Evolutionary conservation across 805 yeast genomes (phyloP), one percentile per base, ranked within the genome.

Genomic region (Ogataea methanolica): DNA sequence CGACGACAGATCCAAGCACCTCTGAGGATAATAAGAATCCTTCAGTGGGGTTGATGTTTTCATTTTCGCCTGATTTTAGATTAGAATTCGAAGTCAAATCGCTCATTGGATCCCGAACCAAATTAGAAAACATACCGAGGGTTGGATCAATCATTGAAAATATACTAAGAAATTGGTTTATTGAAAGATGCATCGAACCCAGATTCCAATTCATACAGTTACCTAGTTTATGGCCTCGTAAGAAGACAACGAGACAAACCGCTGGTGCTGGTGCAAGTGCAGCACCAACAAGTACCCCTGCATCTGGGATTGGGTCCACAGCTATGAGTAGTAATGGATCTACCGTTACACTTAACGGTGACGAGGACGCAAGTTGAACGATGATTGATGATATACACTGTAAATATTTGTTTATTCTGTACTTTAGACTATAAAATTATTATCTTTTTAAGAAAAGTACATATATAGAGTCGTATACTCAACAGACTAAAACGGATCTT

Each of bases 141-240:
- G 81, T 94, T 36, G 81, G 96, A 9, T 83, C 88, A 48, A 70
- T 94, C 38, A 82, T 94, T 37, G 98, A 94, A 62, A 80, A 80
- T 48, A 83, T 84, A 50, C 75, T 94, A 36, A 76, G 94, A 52
- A 82, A 82, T 46, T 90, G 97, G 96, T 91, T 94, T 61, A 82
- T 83, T 16, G 97, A 92, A 57, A 74, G 97, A 52, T 89, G 96
- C 61, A 94, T 94, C 12, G 95, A 89, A 55, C 99, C 99, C 1
- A 75, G 96, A 56, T 92, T 85, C 59, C 96, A 91, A 63, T 85
- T 88, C 42, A 81, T 94, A 31, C 77, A 76, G 58, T 67, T 94
- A 33, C 99, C 98, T 3, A 84, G 88, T 42, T 68, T 91, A 61
- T 90, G 97, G 97, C 95, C 96, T 22, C 67, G 82, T 54, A 75